Evolutionary conservation across 345 rosid species (phyloP).

Genomic region (Hypericum androsaemum): DNA sequence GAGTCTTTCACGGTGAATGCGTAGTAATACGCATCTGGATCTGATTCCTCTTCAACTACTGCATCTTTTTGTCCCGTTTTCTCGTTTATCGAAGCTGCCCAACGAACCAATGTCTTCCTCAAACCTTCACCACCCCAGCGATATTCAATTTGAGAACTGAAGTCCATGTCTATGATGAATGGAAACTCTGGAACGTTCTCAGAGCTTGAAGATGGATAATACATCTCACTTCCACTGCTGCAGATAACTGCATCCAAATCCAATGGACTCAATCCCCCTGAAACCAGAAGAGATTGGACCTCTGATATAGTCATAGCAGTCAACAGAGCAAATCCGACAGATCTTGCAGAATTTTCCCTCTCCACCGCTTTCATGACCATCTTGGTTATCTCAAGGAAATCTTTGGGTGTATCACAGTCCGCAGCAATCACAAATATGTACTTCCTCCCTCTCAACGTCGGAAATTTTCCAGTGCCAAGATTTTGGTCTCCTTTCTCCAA

Average conservation of each 20-base stretch:
- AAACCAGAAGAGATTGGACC: no score
- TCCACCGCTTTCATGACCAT: constrained; percentile 4
- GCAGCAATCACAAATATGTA: constrained; percentile 14
- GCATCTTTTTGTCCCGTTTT: constrained; percentile 10
- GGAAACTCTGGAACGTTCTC: no score
- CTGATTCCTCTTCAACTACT: constrained; percentile 12
- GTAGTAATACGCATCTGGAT: constrained; percentile 10
- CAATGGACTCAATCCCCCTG: no score
- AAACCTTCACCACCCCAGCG: no score
- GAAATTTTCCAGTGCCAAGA: constrained; percentile 1
- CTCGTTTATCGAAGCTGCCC: constrained; percentile 12
- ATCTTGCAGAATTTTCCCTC: constrained; percentile 12
- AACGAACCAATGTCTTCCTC: no score
- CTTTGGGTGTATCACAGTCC: constrained; percentile 12
- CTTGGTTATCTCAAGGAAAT: constrained; percentile 13
- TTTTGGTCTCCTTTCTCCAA: constrained; percentile 6
- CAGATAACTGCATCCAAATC: no score
- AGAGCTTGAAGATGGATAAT: no score
- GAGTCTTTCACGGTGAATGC: constrained; percentile 16
- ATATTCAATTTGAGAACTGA: no score
- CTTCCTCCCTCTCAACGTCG: constrained; percentile 12
- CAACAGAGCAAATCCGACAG: constrained; percentile 10
- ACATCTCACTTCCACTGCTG: no score
- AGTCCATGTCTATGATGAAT: no score
- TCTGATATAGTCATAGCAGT: not conserved